phyloP scores from a whole-genome alignment of 768 basidiomycete genomes.

The Jaapia argillacea region DNA sequence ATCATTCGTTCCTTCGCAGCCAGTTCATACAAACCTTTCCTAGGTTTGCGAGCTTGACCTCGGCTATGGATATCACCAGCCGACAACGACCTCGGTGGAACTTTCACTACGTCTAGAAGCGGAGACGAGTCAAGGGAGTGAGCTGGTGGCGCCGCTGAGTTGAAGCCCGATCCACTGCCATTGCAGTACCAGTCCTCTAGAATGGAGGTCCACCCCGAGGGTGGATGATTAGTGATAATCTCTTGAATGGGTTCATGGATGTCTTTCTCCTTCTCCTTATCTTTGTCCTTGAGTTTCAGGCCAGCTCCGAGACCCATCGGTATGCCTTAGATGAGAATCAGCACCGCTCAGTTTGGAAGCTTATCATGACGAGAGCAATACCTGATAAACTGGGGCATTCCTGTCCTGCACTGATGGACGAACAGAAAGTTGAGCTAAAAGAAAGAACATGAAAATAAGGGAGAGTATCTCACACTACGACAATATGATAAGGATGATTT shows the following conservation, averaged over 20 bases:
- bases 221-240: slow-evolving; percentile 20
- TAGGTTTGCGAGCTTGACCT: slow-evolving; percentile 28
- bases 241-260: slow-evolving; percentile 20
- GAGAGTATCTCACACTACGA: slow-evolving; percentile 63
- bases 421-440: neutral
- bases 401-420: slow-evolving; percentile 44
- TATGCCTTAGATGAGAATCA: slow-evolving; percentile 39
- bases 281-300: slow-evolving; percentile 56
- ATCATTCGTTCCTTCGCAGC: slow-evolving; percentile 86
- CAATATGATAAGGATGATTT: slow-evolving; percentile 63
- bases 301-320: slow-evolving; percentile 74
- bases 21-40: slow-evolving; percentile 72
- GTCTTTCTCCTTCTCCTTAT: slow-evolving; percentile 29
- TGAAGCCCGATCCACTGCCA: slow-evolving; percentile 14
- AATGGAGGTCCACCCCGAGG: slow-evolving; percentile 63
- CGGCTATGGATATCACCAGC: slow-evolving; percentile 33
- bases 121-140: neutral
- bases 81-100: slow-evolving; percentile 19
- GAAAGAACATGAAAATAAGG: neutral
- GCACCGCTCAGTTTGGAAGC: neutral
- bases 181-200: slow-evolving; percentile 66
- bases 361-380: slow-evolving; percentile 12
- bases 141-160: slow-evolving; percentile 1
- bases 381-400: slow-evolving; percentile 80
- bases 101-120: slow-evolving; percentile 10